phyloP scores from a whole-genome alignment of 345 rosid species.

The Erysimum cheiranthoides region DNA sequence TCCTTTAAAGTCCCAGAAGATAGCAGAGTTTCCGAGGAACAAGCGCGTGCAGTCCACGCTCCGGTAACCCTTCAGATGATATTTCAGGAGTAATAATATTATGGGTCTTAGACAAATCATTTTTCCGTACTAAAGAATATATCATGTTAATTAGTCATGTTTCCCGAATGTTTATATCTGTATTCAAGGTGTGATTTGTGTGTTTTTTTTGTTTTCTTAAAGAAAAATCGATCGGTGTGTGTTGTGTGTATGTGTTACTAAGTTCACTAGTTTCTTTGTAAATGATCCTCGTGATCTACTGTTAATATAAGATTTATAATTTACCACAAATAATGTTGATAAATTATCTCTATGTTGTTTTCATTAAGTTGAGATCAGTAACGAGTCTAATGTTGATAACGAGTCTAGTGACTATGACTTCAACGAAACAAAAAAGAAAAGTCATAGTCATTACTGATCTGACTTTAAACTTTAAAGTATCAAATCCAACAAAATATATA shows the following conservation, averaged over 20 bases:
- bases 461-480: too few species aligned
- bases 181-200: neutral
- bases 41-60: conserved; percentile 33
- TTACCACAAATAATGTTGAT: neutral
- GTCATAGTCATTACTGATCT: too few species aligned
- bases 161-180: neutral
- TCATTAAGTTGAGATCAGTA: neutral
- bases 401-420: too few species aligned
- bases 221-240: neutral
- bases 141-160: neutral
- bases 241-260: neutral
- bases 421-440: too few species aligned
- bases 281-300: neutral
- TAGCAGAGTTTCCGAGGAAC: neutral
- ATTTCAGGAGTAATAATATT: neutral
- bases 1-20: conserved; percentile 16
- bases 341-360: neutral
- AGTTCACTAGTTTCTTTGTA: neutral
- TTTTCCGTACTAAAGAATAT: neutral
- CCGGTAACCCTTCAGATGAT: conserved; percentile 22
- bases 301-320: neutral
- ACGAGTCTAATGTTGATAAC: too few species aligned
- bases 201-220: neutral
- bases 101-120: neutral
- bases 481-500: too few species aligned